phyloP scores from a whole-genome alignment of 2,329 filamentous ascomycete genomes.

The Mariannaea sp. region DNA sequence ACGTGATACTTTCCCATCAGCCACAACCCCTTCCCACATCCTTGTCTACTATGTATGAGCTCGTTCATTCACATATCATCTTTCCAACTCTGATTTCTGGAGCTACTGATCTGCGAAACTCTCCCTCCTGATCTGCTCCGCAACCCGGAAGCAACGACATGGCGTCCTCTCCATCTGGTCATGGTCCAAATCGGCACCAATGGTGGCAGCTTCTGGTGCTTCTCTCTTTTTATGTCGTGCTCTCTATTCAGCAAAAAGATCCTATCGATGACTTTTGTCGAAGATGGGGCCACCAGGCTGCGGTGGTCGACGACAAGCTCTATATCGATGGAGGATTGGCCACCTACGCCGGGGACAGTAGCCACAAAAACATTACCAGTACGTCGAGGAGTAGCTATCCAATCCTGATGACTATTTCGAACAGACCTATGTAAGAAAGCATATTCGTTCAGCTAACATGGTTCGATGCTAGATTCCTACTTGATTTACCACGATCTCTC shows the following conservation, averaged over 20 bases:
- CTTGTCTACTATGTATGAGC: no score
- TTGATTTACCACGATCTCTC: slow-evolving; percentile 29
- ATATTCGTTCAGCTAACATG: no score
- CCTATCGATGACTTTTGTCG: slow-evolving; percentile 59
- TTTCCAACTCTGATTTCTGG: neutral
- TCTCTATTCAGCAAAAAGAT: slow-evolving; percentile 48
- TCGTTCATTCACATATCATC: no score
- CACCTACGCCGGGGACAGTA: slow-evolving; percentile 56
- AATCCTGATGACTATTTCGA: neutral
- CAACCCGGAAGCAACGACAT: slow-evolving; percentile 18
- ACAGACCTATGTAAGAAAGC: slow-evolving; percentile 47
- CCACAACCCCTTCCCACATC: no score
- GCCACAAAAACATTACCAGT: slow-evolving; percentile 61
- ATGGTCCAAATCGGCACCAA: slow-evolving; percentile 17
- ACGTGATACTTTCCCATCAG: no score
- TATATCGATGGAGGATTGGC: slow-evolving; percentile 67
- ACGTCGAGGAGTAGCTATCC: slow-evolving; percentile 35
- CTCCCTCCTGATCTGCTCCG: neutral
- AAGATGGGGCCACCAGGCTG: slow-evolving; percentile 62
- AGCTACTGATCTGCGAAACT: slow-evolving; percentile 1
- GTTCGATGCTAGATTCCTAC: slow-evolving; percentile 28
- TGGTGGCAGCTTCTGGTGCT: slow-evolving; percentile 26
- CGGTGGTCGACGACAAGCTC: slow-evolving; percentile 62
- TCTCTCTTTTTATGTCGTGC: slow-evolving; percentile 23
- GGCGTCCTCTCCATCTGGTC: slow-evolving; percentile 27